A percentile compares a stretch with the other conserved stretches of the same genome.
phyloP scores from a whole-genome alignment of 257 asterid genomes.

The Plantago ovata region DNA sequence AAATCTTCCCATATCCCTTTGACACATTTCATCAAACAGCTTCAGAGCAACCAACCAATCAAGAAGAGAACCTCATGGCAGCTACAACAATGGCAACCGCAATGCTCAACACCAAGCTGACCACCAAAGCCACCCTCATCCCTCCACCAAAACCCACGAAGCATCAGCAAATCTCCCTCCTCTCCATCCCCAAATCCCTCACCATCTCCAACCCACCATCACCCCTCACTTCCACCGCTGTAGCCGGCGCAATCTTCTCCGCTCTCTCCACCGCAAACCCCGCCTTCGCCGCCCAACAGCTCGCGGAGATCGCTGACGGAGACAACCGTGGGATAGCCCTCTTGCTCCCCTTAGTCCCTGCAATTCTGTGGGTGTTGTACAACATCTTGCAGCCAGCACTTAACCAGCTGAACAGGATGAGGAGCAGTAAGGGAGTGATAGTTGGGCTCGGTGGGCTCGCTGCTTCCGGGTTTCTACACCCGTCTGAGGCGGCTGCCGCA shows the following conservation, averaged over 20 bases:
- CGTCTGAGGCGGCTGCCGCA: conserved; percentile 53
- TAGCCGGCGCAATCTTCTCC: conserved; percentile 80
- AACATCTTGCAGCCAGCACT: conserved; percentile 87
- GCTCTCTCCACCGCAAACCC: conserved; percentile 59
- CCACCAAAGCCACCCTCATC: conserved; percentile 19
- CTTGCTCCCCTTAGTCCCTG: conserved; percentile 70
- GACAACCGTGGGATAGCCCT: conserved; percentile 86
- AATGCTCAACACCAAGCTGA: conserved; percentile 54
- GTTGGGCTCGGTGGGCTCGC: conserved; percentile 66
- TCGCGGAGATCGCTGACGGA: conserved; percentile 81
- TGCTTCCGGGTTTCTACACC: conserved; percentile 43
- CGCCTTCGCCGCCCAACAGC: conserved; percentile 88
- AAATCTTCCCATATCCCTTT: not conserved
- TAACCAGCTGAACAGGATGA: conserved; percentile 80
- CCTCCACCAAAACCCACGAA: conserved; percentile 22
- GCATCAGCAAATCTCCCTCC: conserved; percentile 33
- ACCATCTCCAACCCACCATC: conserved; percentile 17
- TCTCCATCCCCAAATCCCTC: conserved; percentile 53
- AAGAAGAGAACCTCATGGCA: conserved; percentile 40
- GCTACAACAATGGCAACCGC: conserved; percentile 79
- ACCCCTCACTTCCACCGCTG: conserved; percentile 35
- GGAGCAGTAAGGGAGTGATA: conserved; percentile 52
- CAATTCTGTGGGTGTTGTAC: conserved; percentile 80
- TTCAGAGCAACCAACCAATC: not conserved
- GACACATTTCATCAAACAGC: conserved; percentile 14